Evolutionary conservation across 2,329 filamentous ascomycete species (phyloP).

Genomic region (Xylariaceae sp.): DNA sequence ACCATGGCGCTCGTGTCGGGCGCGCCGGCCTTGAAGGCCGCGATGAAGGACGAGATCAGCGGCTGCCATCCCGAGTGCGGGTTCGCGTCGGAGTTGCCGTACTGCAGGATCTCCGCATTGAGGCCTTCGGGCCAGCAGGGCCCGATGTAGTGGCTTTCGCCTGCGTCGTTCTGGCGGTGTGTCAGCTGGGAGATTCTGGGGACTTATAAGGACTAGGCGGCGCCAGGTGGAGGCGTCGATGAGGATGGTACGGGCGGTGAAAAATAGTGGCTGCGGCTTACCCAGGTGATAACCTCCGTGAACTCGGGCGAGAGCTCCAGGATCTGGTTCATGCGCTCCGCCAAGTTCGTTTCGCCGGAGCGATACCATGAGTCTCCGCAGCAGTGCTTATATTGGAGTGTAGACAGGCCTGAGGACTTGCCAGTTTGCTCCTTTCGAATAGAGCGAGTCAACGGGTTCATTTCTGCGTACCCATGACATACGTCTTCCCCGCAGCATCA

Average conservation of each 20-base stretch:
- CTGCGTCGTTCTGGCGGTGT: conserved; percentile 40
- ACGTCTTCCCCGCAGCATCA: conserved; percentile 38
- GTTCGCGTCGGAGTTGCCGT: conserved; percentile 37
- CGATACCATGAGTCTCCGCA: conserved; percentile 42
- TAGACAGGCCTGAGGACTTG: conserved; percentile 33
- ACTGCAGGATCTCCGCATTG: conserved; percentile 36
- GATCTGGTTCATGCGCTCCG: conserved; percentile 45
- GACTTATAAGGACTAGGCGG: neutral
- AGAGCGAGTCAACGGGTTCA: neutral
- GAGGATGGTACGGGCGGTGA: too few species aligned
- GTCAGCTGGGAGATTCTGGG: conserved; percentile 8
- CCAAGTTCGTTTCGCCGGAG: conserved; percentile 42
- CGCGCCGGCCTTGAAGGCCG: conserved; percentile 40
- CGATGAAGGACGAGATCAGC: conserved; percentile 43
- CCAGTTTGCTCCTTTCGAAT: conserved; percentile 6
- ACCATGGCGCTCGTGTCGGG: conserved; percentile 30
- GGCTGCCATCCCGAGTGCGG: conserved; percentile 44
- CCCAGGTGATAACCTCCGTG: conserved; percentile 43
- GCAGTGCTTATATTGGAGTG: conserved; percentile 43
- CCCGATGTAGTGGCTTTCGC: conserved; percentile 47
- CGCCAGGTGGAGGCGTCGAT: neutral
- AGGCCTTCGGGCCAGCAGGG: conserved; percentile 41
- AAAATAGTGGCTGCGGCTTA: conserved; percentile 15
- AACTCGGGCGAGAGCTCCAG: conserved; percentile 42
- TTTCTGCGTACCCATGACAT: conserved; percentile 42